Conservation (phyloP, 2,329 filamentous ascomycete species). For the Colletotrichum neosansevieriae region DNA sequence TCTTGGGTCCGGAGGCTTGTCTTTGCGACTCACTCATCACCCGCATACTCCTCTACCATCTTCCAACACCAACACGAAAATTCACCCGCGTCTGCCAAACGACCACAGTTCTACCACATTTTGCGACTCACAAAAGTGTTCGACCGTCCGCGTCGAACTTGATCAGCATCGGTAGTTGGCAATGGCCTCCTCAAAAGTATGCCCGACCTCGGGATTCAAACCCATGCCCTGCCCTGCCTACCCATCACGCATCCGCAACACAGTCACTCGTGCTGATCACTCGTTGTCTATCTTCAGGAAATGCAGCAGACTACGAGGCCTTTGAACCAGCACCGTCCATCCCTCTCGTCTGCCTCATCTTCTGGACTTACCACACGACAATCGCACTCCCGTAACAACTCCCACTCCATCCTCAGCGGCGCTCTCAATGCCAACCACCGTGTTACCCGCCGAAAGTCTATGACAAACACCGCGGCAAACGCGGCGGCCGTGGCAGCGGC, state of each 20-base stretch:
- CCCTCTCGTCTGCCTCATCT: constrained; percentile 67
- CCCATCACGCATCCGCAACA: constrained; percentile 34
- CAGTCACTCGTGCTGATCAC: constrained; percentile 54
- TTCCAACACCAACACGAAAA: constrained; percentile 25
- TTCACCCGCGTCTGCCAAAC: constrained; percentile 16
- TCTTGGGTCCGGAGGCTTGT: constrained; percentile 38
- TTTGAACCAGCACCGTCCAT: constrained; percentile 72
- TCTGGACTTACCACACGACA: constrained; percentile 71
- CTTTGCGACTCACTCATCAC: constrained; percentile 40
- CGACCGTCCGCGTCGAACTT: constrained; percentile 43
- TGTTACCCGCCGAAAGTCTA: constrained; percentile 93
- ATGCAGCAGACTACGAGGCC: constrained; percentile 75
- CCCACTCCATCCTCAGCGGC: constrained; percentile 82
- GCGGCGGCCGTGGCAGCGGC: constrained; percentile 81
- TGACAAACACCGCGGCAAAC: constrained; percentile 80
- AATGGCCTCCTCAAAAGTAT: constrained; percentile 75
- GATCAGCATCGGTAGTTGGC: constrained; percentile 50
- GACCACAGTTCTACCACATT: constrained; percentile 40
- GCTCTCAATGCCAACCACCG: constrained; percentile 86
- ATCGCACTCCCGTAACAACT: constrained; percentile 79
- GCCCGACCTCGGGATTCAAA: constrained; percentile 42
- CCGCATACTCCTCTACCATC: constrained; percentile 26
- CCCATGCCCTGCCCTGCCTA: constrained; percentile 36
- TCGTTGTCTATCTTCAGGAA: constrained; percentile 60
- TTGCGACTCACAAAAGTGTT: constrained; percentile 42